These are phyloP conservation scores for Nigrograna mackinnonii DNA, from an alignment of 2,329 filamentous ascomycete genomes.

Conservation along the genomic window DNA sequence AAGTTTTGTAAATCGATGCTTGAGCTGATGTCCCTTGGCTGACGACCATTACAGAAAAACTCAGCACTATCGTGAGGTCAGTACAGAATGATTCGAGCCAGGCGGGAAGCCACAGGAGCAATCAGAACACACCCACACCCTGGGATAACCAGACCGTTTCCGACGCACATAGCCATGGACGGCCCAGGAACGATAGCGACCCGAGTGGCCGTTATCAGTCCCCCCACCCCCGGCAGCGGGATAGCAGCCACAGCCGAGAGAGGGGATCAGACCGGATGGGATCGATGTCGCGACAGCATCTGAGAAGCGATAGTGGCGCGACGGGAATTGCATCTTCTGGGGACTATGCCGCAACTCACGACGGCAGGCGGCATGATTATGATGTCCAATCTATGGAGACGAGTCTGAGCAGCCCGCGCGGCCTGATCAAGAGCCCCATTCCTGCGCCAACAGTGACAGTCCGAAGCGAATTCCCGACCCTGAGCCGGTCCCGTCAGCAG, in stretches of 20 bases:
- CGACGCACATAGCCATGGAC: constrained; percentile 44
- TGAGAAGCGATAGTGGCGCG: constrained; percentile 76
- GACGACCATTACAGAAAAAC: constrained; percentile 71
- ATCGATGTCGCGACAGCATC: constrained; percentile 55
- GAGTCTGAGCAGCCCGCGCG: constrained; percentile 73
- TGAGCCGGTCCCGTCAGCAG: constrained; percentile 89
- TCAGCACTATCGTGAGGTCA: constrained; percentile 89
- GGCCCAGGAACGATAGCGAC: constrained; percentile 38
- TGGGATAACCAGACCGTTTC: constrained; percentile 64
- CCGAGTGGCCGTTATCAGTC: constrained; percentile 32
- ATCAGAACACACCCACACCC: constrained; percentile 62
- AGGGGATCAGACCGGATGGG: constrained; percentile 43
- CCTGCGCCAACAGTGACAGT: constrained; percentile 90
- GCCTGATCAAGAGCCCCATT: constrained; percentile 78
- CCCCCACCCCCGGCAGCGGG: constrained; percentile 32
- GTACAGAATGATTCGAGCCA: constrained; percentile 65
- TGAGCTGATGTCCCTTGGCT: not conserved
- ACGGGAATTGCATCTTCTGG: constrained; percentile 73
- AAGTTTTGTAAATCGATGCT: constrained; percentile 28
- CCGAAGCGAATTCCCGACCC: constrained; percentile 93
- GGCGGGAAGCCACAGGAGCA: constrained; percentile 42
- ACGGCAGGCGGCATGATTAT: constrained; percentile 85
- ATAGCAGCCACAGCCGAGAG: constrained; percentile 44
- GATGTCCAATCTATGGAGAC: constrained; percentile 97
- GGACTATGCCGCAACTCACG: constrained; percentile 77